Evolutionary conservation across 352 stramenopile genomes (phyloP), one percentile per base, ranked within the genome.

Genomic region (Globisporangium spiculum): DNA sequence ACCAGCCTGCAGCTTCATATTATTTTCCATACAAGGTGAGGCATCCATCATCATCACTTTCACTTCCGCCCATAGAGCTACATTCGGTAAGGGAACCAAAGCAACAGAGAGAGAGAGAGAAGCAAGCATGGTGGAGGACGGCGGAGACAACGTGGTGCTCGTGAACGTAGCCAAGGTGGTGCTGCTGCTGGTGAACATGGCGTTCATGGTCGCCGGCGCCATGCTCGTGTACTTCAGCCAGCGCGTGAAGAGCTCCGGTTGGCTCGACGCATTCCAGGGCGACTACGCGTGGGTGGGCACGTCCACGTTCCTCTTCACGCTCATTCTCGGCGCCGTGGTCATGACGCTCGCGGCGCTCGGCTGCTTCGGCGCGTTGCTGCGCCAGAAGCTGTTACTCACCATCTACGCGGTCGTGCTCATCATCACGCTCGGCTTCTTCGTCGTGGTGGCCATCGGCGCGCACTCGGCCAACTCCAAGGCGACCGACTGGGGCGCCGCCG

Each of bases 161-260:
- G 77, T 91, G 24, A 92, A 91, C 66, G 63, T 94, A 26, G 82
- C 84, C 63, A 94, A 96, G 69, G 80, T 93, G 66, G 48, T 91
- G 65, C 75, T 96, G 8, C 68, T 96, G 71, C 77, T 96, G 36
- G 73, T 96, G 34, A 96, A 96, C 75, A 91, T 96, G 82, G 78
- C 73, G 56, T 94, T 93, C 73, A 82, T 96, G 75, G 82, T 94
- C 48, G 73, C 66, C 63, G 88, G 88, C 53, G 83, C 79, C 20
- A 76, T 96, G 64, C 76, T 96, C 58, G 82, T 93, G 71, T 93
- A 92, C 69, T 92, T 96, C 63, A 87, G 83, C 66, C 82, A 92
- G 63, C 75, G 83, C 62, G 75, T 91, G 52, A 82, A 86, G 69
- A 75, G 30, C 14, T 83, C 75, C 0, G 88, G 88, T 41, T 96